Percentiles rank a stretch among this genome's conserved stretches.
Conservation (phyloP, 352 stramenopile genomes). For the Phytophthora sojae region DNA sequence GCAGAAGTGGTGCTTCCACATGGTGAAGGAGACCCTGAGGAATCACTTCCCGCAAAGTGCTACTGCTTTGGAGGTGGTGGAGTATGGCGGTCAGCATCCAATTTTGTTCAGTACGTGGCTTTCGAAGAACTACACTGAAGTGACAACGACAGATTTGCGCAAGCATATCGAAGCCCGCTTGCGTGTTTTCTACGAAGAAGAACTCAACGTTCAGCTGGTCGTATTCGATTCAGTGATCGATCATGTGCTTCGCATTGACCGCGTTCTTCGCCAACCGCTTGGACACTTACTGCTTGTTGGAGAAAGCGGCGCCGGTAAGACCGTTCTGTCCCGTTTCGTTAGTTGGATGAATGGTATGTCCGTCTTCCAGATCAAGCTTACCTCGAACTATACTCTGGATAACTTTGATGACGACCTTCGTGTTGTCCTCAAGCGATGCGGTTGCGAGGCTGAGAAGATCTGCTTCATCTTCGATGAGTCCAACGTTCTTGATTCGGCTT, state of each 20-base stretch:
- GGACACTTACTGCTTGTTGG: slow-evolving; percentile 99
- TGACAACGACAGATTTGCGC: slow-evolving; percentile 93
- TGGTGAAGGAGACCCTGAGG: slow-evolving; percentile 84
- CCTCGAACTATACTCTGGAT: slow-evolving; percentile 98
- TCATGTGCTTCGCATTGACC: slow-evolving; percentile 98
- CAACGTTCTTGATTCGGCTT: slow-evolving; percentile 98
- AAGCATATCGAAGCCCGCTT: slow-evolving; percentile 97
- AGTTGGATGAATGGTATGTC: slow-evolving; percentile 99
- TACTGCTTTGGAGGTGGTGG: slow-evolving; percentile 72
- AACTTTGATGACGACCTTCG: slow-evolving; percentile 99
- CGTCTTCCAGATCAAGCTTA: slow-evolving; percentile 99
- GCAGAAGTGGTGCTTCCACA: slow-evolving; percentile 95
- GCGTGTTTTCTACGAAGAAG: slow-evolving; percentile 99
- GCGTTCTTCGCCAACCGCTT: slow-evolving; percentile 98
- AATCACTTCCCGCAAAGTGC: slow-evolving; percentile 87
- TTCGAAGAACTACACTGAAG: slow-evolving; percentile 97
- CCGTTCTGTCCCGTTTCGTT: slow-evolving; percentile 99
- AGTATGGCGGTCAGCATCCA: slow-evolving; percentile 87
- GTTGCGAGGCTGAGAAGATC: slow-evolving; percentile 98
- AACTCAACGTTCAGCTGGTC: slow-evolving; percentile 99
- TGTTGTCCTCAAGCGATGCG: slow-evolving; percentile 96
- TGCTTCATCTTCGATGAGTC: slow-evolving; percentile 99
- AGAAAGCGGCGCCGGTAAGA: slow-evolving; percentile 99
- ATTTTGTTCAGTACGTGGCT: slow-evolving; percentile 99
- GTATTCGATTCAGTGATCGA: slow-evolving; percentile 99